phyloP scores from a whole-genome alignment of 2,329 filamentous ascomycete species.

The Trichoderma sp. region DNA sequence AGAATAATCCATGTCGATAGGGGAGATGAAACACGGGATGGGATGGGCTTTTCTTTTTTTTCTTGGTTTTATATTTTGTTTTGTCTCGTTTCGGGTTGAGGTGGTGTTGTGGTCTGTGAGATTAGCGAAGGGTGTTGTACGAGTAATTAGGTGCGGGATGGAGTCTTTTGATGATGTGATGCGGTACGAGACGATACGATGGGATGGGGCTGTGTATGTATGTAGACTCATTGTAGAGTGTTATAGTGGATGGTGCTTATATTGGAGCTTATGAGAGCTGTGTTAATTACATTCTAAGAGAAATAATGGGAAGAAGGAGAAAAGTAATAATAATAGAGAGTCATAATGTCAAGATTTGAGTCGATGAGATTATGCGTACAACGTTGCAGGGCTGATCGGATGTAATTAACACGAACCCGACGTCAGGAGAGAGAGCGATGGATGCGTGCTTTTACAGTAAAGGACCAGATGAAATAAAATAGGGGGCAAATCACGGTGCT shows the following conservation, averaged over 20 bases:
- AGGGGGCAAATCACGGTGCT: neutral
- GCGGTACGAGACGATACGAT: neutral
- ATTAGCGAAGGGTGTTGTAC: constrained; percentile 1
- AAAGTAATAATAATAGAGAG: neutral
- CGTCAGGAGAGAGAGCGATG: neutral
- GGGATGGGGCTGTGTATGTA: neutral
- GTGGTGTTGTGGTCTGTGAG: neutral
- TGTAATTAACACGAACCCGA: neutral
- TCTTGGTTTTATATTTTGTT: neutral
- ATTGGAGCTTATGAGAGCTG: neutral
- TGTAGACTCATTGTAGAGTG: too few species aligned
- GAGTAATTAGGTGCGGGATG: neutral
- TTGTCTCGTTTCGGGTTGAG: neutral
- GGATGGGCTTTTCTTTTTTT: neutral
- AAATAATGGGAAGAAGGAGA: neutral
- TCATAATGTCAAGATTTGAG: neutral
- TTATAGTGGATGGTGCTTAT: neutral
- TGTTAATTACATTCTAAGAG: fast-evolving
- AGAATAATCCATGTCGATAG: neutral
- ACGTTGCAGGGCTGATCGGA: neutral
- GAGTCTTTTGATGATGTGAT: neutral
- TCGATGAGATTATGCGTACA: neutral
- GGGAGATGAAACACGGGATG: neutral
- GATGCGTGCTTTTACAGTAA: neutral
- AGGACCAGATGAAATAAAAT: neutral